These are phyloP conservation scores for Beauveria bassiana DNA, from an alignment of 2,329 filamentous ascomycete species.

Conservation along the genomic window DNA sequence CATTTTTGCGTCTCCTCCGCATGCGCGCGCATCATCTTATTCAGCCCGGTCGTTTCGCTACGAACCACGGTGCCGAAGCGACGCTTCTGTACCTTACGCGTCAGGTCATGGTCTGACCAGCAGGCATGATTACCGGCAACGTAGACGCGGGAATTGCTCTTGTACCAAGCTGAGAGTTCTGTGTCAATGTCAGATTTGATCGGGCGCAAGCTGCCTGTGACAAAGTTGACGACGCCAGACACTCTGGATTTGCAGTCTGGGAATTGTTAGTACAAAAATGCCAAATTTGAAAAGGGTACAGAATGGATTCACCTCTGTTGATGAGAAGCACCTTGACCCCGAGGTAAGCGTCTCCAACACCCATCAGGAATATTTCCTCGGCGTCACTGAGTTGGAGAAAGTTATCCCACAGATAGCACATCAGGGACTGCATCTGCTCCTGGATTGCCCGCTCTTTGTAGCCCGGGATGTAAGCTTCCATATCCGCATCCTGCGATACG, in stretches of 20 bases:
- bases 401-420: constrained; percentile 92
- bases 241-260: constrained; percentile 59
- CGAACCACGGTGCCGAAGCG: constrained; percentile 52
- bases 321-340: constrained; percentile 76
- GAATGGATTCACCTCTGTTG: constrained; percentile 53
- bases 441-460: constrained; percentile 42
- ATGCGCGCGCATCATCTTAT: constrained; percentile 50
- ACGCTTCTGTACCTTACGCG: constrained; percentile 50
- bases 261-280: constrained; percentile 13
- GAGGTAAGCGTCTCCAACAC: constrained; percentile 81
- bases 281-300: not conserved
- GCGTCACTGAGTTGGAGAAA: constrained; percentile 73
- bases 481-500: constrained; percentile 53
- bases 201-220: constrained; percentile 67
- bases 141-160: constrained; percentile 70
- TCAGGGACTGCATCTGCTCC: constrained; percentile 60
- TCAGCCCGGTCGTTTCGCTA: constrained; percentile 41
- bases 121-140: constrained; percentile 68
- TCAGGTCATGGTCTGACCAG: constrained; percentile 59
- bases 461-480: constrained; percentile 38
- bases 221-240: constrained; percentile 70
- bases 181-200: constrained; percentile 72
- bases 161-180: constrained; percentile 75
- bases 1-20: constrained; percentile 43
- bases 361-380: constrained; percentile 75